Evolutionary conservation across 2,329 filamentous ascomycete species (phyloP).

Genomic region (Paracoccidioides brasiliensis): DNA sequence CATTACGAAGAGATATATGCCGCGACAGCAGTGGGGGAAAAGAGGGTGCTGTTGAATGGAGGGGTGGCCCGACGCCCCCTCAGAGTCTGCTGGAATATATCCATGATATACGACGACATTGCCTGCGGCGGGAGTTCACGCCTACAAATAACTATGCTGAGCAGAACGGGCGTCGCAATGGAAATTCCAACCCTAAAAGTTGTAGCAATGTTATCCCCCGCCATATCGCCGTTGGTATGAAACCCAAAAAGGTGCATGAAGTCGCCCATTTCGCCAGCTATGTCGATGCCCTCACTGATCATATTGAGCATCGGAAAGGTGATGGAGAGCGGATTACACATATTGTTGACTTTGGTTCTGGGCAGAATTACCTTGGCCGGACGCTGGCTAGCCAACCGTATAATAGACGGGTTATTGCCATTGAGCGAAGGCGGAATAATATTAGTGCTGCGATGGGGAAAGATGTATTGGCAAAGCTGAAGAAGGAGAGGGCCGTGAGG

Average conservation of each 20-base stretch:
- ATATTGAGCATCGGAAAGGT: slow-evolving; percentile 38
- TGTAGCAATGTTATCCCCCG: slow-evolving; percentile 41
- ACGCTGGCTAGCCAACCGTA: slow-evolving; percentile 76
- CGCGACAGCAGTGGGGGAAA: slow-evolving; percentile 9
- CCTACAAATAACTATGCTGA: slow-evolving; percentile 19
- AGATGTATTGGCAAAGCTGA: slow-evolving; percentile 69
- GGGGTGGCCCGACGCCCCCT: slow-evolving; percentile 34
- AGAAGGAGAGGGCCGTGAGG: slow-evolving; percentile 67
- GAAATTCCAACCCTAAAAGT: slow-evolving; percentile 33
- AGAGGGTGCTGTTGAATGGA: slow-evolving; percentile 25
- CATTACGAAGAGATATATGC: slow-evolving; percentile 21
- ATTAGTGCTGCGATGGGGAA: slow-evolving; percentile 73
- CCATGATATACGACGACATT: slow-evolving; percentile 53
- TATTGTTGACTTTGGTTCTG: slow-evolving; percentile 89
- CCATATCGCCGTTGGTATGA: slow-evolving; percentile 79
- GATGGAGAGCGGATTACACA: slow-evolving; percentile 51
- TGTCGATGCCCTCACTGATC: slow-evolving; percentile 52
- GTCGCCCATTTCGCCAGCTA: slow-evolving; percentile 84
- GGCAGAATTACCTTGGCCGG: slow-evolving; percentile 89
- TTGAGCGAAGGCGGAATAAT: slow-evolving; percentile 77
- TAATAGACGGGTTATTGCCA: slow-evolving; percentile 74
- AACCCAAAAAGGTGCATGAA: slow-evolving; percentile 88
- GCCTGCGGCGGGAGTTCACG: slow-evolving; percentile 50
- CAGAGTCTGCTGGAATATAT: slow-evolving; percentile 58
- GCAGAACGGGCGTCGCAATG: neutral